Conservation (phyloP, 2,329 filamentous ascomycete genomes). For the Sporothrix inflata region DNA sequence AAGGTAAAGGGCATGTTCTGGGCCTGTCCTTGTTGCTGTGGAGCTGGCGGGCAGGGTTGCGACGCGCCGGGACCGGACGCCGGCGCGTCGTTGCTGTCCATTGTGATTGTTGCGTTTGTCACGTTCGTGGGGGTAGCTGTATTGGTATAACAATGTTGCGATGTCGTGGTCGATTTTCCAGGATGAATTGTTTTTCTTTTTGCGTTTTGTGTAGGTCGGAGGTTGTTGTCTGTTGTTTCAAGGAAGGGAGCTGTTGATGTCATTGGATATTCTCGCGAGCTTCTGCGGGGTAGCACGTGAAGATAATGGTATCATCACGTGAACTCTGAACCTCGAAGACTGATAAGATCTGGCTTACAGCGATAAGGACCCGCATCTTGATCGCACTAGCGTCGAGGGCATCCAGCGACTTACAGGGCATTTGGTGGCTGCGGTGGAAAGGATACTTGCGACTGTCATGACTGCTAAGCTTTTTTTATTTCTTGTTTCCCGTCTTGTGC, state of each 20-base stretch:
- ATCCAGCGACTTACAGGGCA: background rate
- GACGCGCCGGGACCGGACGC: background rate
- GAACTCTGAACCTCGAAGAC: background rate
- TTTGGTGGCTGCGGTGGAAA: no score
- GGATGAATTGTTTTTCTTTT: no score
- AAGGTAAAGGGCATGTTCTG: background rate
- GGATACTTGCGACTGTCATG: no score
- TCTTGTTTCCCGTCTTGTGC: background rate
- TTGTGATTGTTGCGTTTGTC: background rate
- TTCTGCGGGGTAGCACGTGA: background rate
- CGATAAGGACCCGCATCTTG: no score
- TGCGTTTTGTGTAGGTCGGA: no score
- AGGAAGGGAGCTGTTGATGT: conserved; percentile 10
- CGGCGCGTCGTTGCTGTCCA: background rate
- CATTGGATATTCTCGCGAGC: background rate
- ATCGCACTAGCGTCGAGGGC: background rate
- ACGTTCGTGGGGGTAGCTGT: no score
- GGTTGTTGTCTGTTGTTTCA: background rate
- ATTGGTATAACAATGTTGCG: no score
- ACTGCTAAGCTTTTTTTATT: no score
- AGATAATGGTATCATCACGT: background rate
- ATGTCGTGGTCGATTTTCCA: no score
- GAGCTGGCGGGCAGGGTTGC: background rate
- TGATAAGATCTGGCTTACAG: background rate
- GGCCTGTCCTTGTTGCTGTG: background rate